Base-by-base conservation (phyloP, 805 yeast genomes). In the Kuraishia molischiana region DNA sequence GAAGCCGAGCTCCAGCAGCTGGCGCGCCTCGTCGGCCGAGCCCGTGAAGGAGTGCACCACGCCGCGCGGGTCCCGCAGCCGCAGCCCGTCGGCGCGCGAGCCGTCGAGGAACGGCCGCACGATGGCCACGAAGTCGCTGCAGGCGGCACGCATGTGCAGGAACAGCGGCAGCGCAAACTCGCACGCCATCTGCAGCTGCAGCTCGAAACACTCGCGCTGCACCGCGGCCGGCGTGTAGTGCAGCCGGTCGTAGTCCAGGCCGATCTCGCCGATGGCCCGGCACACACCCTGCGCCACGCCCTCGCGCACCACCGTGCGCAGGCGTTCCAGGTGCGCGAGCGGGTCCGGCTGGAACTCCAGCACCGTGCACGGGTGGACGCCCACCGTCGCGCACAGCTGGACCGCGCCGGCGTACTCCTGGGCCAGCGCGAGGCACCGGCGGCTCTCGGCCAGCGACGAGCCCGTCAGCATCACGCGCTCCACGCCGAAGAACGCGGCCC, bases 41-140 rank as follows among this genome's bases (percentile, higher is more conserved):
- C 97, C 99, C 0, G 98, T 90, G 57, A 90, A 92, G 1, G 97
- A 89, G 57, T 92, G 99, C 1, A 92, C 90, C 5, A 92, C 90
- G n/a, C 92, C 90, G 30, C 74, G 70, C 4, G 47, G 44, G 37
- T 67, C 68, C 8, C 42, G 39, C 37, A 66, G 51, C 29, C 18
- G 13, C 18, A 49, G 32, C 1, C 50, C 50, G 33, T 49, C 51
- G 2, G 58, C 45, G 26, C 62, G 49, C 0, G 69, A 70, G 1
- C 66, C 64, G 1, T 59, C 56, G 2, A 84, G 45, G 48, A 74
- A 85, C 2, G 92, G 94, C 34, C 60, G 56, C 14, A 92, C 50
- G 4, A 82, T 73, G 0, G 56, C 52, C 1, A 80, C 59, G 47
- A 92, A 90, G 59, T 92, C 98, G 35, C 74, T 79, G 46, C 82